Base-by-base conservation (phyloP, 257 asterid species). In the Forsythia viridissima region DNA sequence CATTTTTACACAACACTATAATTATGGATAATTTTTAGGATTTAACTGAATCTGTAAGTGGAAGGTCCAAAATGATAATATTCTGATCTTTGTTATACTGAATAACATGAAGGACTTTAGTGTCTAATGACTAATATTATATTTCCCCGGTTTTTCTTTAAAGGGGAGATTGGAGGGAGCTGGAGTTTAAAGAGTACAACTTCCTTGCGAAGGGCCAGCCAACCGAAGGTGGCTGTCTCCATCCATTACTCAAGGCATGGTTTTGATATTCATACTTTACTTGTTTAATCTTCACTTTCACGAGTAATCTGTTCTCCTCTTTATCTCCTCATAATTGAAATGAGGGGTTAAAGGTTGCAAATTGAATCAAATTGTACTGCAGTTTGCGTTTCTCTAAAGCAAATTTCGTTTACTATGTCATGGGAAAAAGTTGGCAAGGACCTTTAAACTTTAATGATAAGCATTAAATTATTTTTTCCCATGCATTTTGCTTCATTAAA, bases 131-230 rank as follows among this genome's bases (percentile, higher is more conserved):
- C 34, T 30, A 42, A 51, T 55, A 55, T 72, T 72, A 38, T 68
- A 34, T 61, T n/a, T 6, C 63, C 75, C 46, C 18, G 75, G 38
- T 72, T 74, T 70, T 80, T 72, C 20, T 78, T 74, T 90, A 84
- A 74, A 94, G 98, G 89, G 99, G 95, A 72, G 99, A 93, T 37
- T 93, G 98, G 99, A 91, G 87, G 86, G 96, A 93, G 74, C 43
- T 96, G 80, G 97, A 91, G 82, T 94, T 94, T 75, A 96, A 96
- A 82, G 98, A 92, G 82, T 96, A 92, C 80, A 96, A 96, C 91
- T 96, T 96, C 87, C 91, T 88, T 73, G 99, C 99, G 6, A 92
- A 91, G 83, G 99, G 99, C 77, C 98, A 80, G 85, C 99, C 98
- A 48, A 89, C 92, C 61, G 98, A 93, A 86, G 98, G 99, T 74